Evolutionary conservation across 495 filamentous ascomycete species (phyloP), one percentile per base, ranked within the genome.

Genomic region (Penicillium antarcticum): DNA sequence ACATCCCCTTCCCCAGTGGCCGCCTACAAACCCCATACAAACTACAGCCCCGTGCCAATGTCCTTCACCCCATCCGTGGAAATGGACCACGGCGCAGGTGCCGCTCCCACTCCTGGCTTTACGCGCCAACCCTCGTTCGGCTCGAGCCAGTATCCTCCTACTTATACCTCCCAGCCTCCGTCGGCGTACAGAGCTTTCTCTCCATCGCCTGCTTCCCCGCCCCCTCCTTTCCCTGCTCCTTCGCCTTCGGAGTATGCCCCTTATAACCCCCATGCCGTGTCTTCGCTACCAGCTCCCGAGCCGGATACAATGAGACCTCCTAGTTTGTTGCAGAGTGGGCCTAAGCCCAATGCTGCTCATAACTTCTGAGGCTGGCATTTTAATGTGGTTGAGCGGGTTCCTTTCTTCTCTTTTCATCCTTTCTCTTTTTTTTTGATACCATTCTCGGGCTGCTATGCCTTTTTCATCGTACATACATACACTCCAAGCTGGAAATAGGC

Each of bases 251-350:
- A 68, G 47, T 55, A 55, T 21, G 49, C 53, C 18, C 45, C 39
- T 11, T 39, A 55, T 48, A 59, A 68, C 36, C 53, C 54, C 47
- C 50, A 46, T 13, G 23, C 14, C 51, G 48, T 36, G 45, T 50
- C 12, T 53, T 52, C 38, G 19, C 39, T 2, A 19, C 37, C 33
- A 1, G 45, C 33, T 13, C 23, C 42, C 3, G 51, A 63, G 19
- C 39, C 60, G 4, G 19, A 18, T 8, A 32, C 55, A 10, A 59
- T 64, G 51, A 62, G 70, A 51, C 71, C 74, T 33, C 71, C 74
- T 23, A 77, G 66, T 70, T 53, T 77, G 11, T 53, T 77, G 46
- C 67, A 72, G 56, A 73, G 69, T 51, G 74, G 74, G 16, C 67
- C 68, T 41, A 63, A 67, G 46, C 71, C 72, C 12, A 68, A 69